A percentile compares a stretch with the other conserved stretches of the same genome.
These are phyloP conservation scores for Colletotrichum orchidophilum DNA, from an alignment of 2,329 filamentous ascomycete species.

Conservation along the genomic window DNA sequence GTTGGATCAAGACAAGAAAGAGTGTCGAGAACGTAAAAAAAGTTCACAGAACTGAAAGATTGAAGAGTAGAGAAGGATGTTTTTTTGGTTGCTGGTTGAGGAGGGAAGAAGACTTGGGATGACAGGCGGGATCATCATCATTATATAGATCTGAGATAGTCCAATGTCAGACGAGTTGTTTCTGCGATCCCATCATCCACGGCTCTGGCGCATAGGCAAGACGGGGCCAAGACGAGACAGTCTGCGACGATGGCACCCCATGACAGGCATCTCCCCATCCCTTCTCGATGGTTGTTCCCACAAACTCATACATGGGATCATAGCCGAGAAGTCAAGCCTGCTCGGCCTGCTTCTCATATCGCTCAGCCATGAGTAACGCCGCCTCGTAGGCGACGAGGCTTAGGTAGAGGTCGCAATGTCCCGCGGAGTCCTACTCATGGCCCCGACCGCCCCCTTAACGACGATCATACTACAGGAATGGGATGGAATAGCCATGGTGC, in stretches of 20 bases:
- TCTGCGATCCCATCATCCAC: slow-evolving; percentile 1
- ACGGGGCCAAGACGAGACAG: slow-evolving; percentile 16
- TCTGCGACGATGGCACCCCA: slow-evolving; percentile 23
- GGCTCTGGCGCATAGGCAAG: neutral
- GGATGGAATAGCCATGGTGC: slow-evolving; percentile 25
- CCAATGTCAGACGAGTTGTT: slow-evolving; percentile 10
- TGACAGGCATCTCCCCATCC: neutral
- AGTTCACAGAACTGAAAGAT: slow-evolving; percentile 51
- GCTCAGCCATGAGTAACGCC: slow-evolving; percentile 1
- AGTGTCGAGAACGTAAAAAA: slow-evolving; percentile 43
- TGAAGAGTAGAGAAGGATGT: slow-evolving; percentile 39
- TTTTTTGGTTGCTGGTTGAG: slow-evolving; percentile 39
- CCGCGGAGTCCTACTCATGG: neutral
- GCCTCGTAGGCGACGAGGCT: neutral
- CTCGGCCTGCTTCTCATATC: neutral
- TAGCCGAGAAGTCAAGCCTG: neutral
- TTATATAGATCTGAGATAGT: slow-evolving; percentile 12
- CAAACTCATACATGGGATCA: neutral
- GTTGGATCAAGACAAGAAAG: slow-evolving; percentile 35
- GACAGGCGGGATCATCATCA: neutral
- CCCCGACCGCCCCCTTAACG: slow-evolving; percentile 12
- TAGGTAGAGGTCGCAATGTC: neutral
- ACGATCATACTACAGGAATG: slow-evolving; percentile 31
- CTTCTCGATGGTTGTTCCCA: neutral
- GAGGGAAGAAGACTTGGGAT: slow-evolving; percentile 16